Percentiles rank a stretch among this genome's conserved stretches.
Evolutionary conservation across 805 yeast genomes (phyloP).

Genomic region (Ogataea minuta): DNA sequence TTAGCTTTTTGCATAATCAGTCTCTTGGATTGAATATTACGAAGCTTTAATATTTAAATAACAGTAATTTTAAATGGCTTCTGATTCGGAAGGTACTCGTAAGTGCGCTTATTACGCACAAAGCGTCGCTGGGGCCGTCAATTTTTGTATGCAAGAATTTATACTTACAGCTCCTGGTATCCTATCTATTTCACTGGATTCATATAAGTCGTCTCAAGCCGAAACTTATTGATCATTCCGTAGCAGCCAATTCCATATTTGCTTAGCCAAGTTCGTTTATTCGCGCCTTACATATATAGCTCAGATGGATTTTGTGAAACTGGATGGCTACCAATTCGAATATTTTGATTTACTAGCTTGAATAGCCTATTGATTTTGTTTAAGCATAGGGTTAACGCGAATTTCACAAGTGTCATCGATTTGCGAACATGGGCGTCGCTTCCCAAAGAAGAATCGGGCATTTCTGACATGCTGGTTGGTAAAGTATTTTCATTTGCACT

Average conservation of each 20-base stretch:
- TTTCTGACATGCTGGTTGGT: conserved; percentile 45
- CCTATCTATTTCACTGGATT: no score
- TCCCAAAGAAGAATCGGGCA: conserved; percentile 29
- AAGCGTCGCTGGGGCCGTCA: no score
- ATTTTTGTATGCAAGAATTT: no score
- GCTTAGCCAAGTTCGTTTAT: not conserved
- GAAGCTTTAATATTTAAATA: no score
- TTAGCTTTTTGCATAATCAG: no score
- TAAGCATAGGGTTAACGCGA: conserved; percentile 53
- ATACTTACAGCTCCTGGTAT: no score
- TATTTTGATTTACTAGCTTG: conserved; percentile 62
- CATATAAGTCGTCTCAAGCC: no score
- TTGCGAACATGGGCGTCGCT: conserved; percentile 33
- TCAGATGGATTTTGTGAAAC: conserved; percentile 29
- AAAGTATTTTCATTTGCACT: conserved; percentile 89
- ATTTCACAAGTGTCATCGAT: conserved; percentile 69
- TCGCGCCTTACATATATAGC: conserved; percentile 22
- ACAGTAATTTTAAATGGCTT: no score
- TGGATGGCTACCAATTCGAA: conserved; percentile 25
- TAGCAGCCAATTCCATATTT: conserved; percentile 4
- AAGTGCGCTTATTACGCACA: no score
- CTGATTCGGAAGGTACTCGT: no score
- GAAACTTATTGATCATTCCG: no score
- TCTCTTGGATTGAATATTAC: no score
- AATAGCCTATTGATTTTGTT: conserved; percentile 44